Evolutionary conservation across 2,329 filamentous ascomycete species (phyloP).

Genomic region (Drechslera avenae): DNA sequence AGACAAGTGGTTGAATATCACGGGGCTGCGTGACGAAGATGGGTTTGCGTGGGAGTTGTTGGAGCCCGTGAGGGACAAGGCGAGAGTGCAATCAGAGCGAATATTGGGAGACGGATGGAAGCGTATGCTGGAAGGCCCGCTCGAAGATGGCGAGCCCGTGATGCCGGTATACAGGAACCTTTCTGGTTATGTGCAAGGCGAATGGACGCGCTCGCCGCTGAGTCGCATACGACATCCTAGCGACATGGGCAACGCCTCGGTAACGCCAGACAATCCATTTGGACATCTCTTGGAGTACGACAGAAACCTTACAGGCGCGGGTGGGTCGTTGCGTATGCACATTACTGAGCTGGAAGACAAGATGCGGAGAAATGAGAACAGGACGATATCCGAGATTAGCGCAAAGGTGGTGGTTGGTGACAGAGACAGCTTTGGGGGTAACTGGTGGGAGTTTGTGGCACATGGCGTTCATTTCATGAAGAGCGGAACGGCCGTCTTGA

Average conservation of each 20-base stretch:
- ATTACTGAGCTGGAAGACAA: constrained; percentile 61
- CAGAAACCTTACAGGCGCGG: constrained; percentile 76
- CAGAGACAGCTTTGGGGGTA: constrained; percentile 65
- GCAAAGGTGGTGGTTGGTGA: constrained; percentile 76
- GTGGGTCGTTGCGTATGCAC: constrained; percentile 70
- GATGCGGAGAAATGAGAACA: constrained; percentile 39
- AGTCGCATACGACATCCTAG: constrained; percentile 53
- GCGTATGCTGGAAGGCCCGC: constrained; percentile 40
- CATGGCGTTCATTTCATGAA: constrained; percentile 85
- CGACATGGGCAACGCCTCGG: constrained; percentile 57
- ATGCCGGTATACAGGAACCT: constrained; percentile 76
- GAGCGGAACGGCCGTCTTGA: constrained; percentile 79
- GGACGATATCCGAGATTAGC: constrained; percentile 68
- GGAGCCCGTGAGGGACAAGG: constrained; percentile 67
- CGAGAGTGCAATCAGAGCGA: constrained; percentile 59
- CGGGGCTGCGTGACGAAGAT: constrained; percentile 76
- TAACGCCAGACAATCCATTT: constrained; percentile 71
- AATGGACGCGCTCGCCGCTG: constrained; percentile 69
- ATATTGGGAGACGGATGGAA: constrained; percentile 46
- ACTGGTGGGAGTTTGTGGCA: constrained; percentile 78
- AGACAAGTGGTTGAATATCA: constrained; percentile 62
- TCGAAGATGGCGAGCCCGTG: constrained; percentile 44
- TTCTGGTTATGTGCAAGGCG: constrained; percentile 76
- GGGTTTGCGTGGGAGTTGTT: constrained; percentile 80
- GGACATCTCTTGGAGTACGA: constrained; percentile 66